Base-by-base conservation (phyloP, 2,329 filamentous ascomycete species). In the Rosellinia necatrix region DNA sequence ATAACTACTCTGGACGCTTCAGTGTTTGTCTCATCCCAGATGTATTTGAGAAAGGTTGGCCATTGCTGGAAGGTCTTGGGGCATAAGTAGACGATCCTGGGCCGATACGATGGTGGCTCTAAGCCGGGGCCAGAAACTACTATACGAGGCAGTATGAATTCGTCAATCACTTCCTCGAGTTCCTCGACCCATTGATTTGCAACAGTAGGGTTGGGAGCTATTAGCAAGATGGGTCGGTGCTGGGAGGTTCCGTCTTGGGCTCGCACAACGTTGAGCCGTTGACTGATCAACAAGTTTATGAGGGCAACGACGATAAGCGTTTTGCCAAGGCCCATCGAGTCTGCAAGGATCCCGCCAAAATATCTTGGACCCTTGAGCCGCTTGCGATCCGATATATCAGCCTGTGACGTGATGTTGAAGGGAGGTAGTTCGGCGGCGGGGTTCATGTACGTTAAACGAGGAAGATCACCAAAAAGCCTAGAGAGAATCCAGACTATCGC, bases 241-340 rank as follows among this genome's bases (percentile, higher is more conserved):
- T 52, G 61, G 10, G 7, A 1, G 3, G 47, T 53, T 2, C 60
- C 60, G 3, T 55, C 12, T 29, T 60, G 44, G 1, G 4, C 13
- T 4, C 6, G 21, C 4, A 30, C 9, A 6, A 54, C 43, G 21
- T 68, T 67, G 1, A 70, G 48, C 5, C 27, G 37, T 21, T 69
- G 65, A 2, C 48, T 53, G 1, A 62, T 56, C 9, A 70, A 22
- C 3, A 70, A 49, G 7, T 63, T 53, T 2, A 69, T 9, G 8
- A 61, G 56, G 10, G 67, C 61, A 35, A 67, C 58, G 0, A 60
- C 63, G 4, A 59, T 60, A 2, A 70, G 44, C 0, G 67, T 70
- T 49, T 70, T 70, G 2, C 68, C 68, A 1, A 70, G 54, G 4
- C 68, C 68, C 68, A 70, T 69, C 0, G 65, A 68, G 24, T 70